phyloP scores from a whole-genome alignment of 768 basidiomycete genomes.

The Termitomyces sp. region DNA sequence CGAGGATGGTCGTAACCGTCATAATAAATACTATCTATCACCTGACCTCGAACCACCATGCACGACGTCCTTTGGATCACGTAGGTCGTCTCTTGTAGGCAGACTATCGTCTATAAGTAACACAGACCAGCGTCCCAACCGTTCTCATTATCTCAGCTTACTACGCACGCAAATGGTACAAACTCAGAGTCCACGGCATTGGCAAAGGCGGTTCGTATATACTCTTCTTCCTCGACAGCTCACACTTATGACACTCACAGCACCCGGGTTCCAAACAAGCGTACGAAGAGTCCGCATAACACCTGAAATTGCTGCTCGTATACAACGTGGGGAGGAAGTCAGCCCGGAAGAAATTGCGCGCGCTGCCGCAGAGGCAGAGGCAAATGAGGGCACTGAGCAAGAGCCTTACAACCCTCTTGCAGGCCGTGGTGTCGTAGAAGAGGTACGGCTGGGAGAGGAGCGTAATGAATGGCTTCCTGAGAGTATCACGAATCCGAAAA shows the following conservation, averaged over 20 bases:
- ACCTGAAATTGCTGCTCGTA: constrained; percentile 51
- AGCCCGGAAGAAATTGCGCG: constrained; percentile 49
- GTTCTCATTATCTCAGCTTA: constrained; percentile 42
- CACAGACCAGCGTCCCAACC: constrained; percentile 36
- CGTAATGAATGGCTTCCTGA: constrained; percentile 52
- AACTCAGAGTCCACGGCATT: constrained; percentile 46
- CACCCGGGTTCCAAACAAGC: constrained; percentile 53
- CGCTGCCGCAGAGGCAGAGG: constrained; percentile 39
- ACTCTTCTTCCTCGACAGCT: not conserved
- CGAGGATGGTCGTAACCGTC: constrained; percentile 33
- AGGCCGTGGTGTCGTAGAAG: constrained; percentile 11
- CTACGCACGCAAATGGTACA: constrained; percentile 46
- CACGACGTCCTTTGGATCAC: constrained; percentile 41
- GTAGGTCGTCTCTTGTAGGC: constrained; percentile 24
- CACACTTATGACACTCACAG: constrained; percentile 20
- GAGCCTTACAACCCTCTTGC: constrained; percentile 10
- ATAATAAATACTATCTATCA: too few relatives aligned
- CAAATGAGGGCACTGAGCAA: constrained; percentile 19
- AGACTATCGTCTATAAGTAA: not conserved
- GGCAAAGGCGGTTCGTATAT: constrained; percentile 48
- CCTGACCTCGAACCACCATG: constrained; percentile 9
- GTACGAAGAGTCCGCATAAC: constrained; percentile 47
- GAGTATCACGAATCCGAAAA: constrained; percentile 38
- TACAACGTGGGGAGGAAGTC: constrained; percentile 49
- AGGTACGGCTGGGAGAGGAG: constrained; percentile 9